Evolutionary conservation across 805 yeast species (phyloP).

Genomic region (Nakazawaea ernobii): DNA sequence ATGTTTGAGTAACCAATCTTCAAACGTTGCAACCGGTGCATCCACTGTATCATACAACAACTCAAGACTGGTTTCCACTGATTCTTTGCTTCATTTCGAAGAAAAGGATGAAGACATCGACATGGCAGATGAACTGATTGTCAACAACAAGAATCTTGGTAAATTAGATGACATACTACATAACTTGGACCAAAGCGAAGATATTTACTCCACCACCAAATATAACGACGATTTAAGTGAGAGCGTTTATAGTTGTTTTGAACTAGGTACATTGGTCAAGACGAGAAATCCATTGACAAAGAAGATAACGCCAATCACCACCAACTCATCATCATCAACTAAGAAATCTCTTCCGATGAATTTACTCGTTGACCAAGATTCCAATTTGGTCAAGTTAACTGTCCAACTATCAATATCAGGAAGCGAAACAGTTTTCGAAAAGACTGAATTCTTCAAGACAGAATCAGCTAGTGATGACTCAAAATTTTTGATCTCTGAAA

Average conservation of each 20-base stretch:
- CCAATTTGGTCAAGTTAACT: constrained; percentile 17
- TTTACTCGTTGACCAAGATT: constrained; percentile 22
- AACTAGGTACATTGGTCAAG: constrained; percentile 17
- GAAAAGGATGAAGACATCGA: not conserved
- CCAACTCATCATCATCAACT: not conserved
- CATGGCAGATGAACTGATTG: not conserved
- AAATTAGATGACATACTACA: constrained; percentile 10
- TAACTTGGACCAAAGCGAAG: constrained; percentile 1
- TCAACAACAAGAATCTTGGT: constrained; percentile 6
- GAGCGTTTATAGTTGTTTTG: constrained; percentile 11
- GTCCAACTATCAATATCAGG: constrained; percentile 16
- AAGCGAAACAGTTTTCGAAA: not conserved
- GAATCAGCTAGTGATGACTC: constrained; percentile 7
- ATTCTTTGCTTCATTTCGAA: not conserved
- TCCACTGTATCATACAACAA: not conserved
- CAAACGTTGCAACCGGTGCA: not conserved
- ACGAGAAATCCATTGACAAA: constrained; percentile 18
- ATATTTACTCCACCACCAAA: not conserved
- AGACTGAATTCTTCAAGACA: constrained; percentile 1
- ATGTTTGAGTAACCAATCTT: constrained; percentile 11
- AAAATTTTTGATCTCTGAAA: constrained; percentile 6
- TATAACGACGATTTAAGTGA: not conserved
- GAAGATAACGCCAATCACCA: constrained; percentile 1
- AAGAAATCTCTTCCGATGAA: constrained; percentile 8
- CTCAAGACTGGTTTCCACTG: not conserved